Conservation (phyloP, 352 stramenopile species). For the Phytophthora tubulina region DNA sequence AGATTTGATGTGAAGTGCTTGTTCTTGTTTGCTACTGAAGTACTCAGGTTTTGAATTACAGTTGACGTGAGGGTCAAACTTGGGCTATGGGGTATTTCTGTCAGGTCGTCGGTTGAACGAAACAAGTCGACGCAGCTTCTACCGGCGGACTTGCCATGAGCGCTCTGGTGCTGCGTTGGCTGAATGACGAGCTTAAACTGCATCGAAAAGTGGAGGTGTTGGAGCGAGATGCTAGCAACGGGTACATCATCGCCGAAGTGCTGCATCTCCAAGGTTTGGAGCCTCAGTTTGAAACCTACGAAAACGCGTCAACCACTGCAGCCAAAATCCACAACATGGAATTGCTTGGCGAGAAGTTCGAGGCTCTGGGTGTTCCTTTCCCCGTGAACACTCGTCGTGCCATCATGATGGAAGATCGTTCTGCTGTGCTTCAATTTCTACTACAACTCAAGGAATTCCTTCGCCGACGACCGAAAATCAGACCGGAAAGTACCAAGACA, state of each 20-base stretch:
- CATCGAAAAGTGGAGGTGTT: slow-evolving; percentile 57
- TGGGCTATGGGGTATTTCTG: slow-evolving; percentile 35
- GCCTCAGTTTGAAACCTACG: slow-evolving; percentile 56
- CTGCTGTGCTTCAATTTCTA: slow-evolving; percentile 62
- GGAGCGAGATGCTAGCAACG: slow-evolving; percentile 75
- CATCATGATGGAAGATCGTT: slow-evolving; percentile 78
- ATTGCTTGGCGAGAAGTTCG: slow-evolving; percentile 52
- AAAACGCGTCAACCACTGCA: slow-evolving; percentile 41
- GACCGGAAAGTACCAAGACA: slow-evolving; percentile 23
- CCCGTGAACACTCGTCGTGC: slow-evolving; percentile 50
- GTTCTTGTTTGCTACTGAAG: neutral
- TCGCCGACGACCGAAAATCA: slow-evolving; percentile 30
- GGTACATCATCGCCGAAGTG: slow-evolving; percentile 72
- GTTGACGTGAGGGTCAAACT: no score
- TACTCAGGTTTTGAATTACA: neutral
- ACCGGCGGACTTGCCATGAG: slow-evolving; percentile 47
- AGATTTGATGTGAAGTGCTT: slow-evolving; percentile 19
- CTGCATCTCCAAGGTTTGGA: slow-evolving; percentile 63
- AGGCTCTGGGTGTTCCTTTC: slow-evolving; percentile 50
- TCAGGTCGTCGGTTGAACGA: slow-evolving; percentile 32
- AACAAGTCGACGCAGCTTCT: neutral
- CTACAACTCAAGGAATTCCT: slow-evolving; percentile 71
- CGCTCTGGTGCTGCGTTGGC: slow-evolving; percentile 66
- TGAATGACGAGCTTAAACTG: slow-evolving; percentile 72
- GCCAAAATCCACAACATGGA: slow-evolving; percentile 76